A percentile compares a stretch with the other conserved stretches of the same genome.
Evolutionary conservation across 805 yeast species (phyloP).

Genomic region (Myxozyma mucilagina): DNA sequence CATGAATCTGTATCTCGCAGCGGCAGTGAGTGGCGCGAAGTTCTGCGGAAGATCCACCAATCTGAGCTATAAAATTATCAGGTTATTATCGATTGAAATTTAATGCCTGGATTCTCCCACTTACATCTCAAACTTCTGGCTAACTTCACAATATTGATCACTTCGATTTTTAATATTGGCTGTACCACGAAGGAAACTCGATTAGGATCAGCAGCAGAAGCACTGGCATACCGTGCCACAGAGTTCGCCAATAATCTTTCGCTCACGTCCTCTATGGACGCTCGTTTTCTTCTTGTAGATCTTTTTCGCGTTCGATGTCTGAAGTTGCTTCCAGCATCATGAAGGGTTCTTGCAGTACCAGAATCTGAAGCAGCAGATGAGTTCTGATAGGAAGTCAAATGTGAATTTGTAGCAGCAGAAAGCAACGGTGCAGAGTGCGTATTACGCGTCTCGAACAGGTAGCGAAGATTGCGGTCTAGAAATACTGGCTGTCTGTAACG

Average conservation of each 20-base stretch:
- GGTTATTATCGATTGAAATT: neutral
- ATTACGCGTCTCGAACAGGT: conserved; percentile 17
- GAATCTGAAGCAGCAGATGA: conserved; percentile 7
- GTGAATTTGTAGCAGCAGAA: neutral
- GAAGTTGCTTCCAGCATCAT: neutral
- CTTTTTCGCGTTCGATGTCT: neutral
- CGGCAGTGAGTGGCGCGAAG: conserved; percentile 18
- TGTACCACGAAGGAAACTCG: conserved; percentile 8
- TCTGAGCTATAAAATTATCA: conserved; percentile 2
- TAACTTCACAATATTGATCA: conserved; percentile 15
- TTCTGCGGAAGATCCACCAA: neutral
- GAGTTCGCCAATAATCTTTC: conserved; percentile 9
- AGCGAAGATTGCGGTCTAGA: conserved; percentile 26
- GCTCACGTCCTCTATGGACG: conserved; percentile 17
- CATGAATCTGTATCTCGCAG: conserved; percentile 19
- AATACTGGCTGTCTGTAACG: conserved; percentile 26
- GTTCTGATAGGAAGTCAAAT: neutral
- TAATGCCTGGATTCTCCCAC: neutral
- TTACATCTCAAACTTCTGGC: conserved; percentile 19
- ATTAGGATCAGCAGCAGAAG: conserved; percentile 3
- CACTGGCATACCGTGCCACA: neutral
- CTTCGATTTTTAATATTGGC: conserved; percentile 27
- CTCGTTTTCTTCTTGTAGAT: conserved; percentile 2
- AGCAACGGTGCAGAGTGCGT: neutral
- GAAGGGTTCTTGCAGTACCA: neutral